Conservation (phyloP, 1,284 basidiomycete genomes). For the Neonothopanus nambi region DNA sequence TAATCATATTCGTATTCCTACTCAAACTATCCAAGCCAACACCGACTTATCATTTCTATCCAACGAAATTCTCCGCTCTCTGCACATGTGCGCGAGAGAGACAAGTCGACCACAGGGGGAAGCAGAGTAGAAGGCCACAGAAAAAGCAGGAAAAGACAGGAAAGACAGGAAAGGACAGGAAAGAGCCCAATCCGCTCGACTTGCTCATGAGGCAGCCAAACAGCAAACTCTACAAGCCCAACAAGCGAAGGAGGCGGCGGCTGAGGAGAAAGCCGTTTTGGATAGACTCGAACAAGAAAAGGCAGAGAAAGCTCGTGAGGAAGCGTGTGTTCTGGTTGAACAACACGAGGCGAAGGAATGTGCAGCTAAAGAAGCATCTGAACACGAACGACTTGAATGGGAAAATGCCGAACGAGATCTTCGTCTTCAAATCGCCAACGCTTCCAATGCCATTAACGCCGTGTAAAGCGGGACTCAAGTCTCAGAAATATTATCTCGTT, state of each 20-base stretch:
- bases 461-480: slow-evolving; percentile 22
- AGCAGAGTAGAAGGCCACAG: no score
- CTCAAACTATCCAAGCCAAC: no score
- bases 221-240: slow-evolving; percentile 1
- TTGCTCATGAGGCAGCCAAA: slow-evolving; percentile 1
- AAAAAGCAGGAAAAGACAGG: no score
- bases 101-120: no score
- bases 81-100: no score
- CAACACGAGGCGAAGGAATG: slow-evolving; percentile 2
- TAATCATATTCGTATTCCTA: no score
- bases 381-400: background rate
- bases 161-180: no score
- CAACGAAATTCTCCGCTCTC: no score
- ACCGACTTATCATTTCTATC: no score
- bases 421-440: background rate
- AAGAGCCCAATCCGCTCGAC: background rate
- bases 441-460: background rate
- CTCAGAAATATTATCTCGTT: slow-evolving; percentile 32
- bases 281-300: slow-evolving; percentile 2
- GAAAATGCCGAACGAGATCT: slow-evolving; percentile 4
- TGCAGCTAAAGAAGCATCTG: slow-evolving; percentile 2
- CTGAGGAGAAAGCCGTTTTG: background rate
- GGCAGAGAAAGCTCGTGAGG: slow-evolving; percentile 1
- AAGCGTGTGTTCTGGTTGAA: slow-evolving; percentile 1
- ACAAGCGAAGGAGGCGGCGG: background rate